phyloP scores from a whole-genome alignment of 192 early-diverging fungal species.

The Backusella psychrophila region DNA sequence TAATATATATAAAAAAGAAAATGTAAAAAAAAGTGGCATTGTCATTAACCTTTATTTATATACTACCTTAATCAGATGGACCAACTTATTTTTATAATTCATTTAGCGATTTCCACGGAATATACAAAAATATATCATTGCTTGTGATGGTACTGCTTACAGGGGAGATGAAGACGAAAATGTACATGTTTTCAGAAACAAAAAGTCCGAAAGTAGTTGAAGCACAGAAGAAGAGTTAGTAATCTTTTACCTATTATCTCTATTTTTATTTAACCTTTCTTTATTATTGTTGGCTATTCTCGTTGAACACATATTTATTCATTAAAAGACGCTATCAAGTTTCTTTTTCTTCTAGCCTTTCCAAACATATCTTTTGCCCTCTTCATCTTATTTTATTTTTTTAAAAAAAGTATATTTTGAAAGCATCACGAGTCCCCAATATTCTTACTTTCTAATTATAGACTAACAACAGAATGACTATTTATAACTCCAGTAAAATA shows the following conservation, averaged over 20 bases:
- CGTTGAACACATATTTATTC: background rate
- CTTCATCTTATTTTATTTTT: background rate
- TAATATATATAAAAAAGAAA: too few species aligned
- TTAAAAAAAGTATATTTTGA: background rate
- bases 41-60: background rate
- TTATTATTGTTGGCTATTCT: background rate
- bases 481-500: background rate
- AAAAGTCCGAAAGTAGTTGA: background rate
- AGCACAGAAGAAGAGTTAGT: background rate
- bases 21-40: background rate
- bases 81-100: background rate
- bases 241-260: background rate
- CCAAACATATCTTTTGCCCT: background rate
- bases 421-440: background rate
- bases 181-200: background rate
- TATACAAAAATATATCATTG: background rate
- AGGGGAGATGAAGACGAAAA: constrained; percentile 1
- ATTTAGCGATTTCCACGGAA: background rate
- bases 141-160: background rate
- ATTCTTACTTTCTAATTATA: background rate
- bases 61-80: background rate
- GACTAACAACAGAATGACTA: background rate
- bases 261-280: background rate
- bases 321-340: background rate
- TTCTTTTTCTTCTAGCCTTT: background rate